A percentile compares a stretch with the other conserved stretches of the same genome.
phyloP scores from a whole-genome alignment of 768 basidiomycete species.

The Pleurotus ostreatus region DNA sequence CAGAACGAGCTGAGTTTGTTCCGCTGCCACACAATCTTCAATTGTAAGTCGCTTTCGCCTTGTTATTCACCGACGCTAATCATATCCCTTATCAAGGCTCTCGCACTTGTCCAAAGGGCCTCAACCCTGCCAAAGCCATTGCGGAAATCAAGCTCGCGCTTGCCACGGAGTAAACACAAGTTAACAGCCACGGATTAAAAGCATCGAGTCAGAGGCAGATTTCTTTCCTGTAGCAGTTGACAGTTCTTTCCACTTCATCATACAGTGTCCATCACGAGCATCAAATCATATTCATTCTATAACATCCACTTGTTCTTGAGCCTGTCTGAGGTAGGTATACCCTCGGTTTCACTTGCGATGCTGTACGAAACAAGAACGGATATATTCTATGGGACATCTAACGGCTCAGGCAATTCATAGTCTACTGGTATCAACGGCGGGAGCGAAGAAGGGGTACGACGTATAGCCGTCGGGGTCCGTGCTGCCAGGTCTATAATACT shows the following conservation, averaged over 20 bases:
- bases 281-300: too few species aligned
- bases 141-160: slow-evolving; percentile 92
- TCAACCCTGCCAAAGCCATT: slow-evolving; percentile 90
- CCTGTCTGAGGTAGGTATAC: too few species aligned
- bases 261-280: neutral
- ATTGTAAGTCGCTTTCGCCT: slow-evolving; percentile 48
- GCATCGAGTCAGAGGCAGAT: neutral
- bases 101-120: slow-evolving; percentile 95
- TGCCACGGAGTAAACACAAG: slow-evolving; percentile 53
- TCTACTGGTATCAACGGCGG: neutral
- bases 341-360: too few species aligned
- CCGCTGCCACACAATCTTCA: slow-evolving; percentile 98
- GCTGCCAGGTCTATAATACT: slow-evolving; percentile 22
- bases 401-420: too few species aligned
- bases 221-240: neutral
- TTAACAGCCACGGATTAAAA: neutral
- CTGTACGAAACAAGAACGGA: too few species aligned
- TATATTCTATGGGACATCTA: too few species aligned
- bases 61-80: neutral
- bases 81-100: slow-evolving; percentile 46
- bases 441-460: slow-evolving; percentile 21
- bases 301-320: too few species aligned
- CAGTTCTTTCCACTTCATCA: neutral
- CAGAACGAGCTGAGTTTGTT: slow-evolving; percentile 97
- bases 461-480: slow-evolving; percentile 24